Evolutionary conservation across 345 rosid genomes (phyloP), one percentile per base, ranked within the genome.

Genomic region (Clarkia xantiana): DNA sequence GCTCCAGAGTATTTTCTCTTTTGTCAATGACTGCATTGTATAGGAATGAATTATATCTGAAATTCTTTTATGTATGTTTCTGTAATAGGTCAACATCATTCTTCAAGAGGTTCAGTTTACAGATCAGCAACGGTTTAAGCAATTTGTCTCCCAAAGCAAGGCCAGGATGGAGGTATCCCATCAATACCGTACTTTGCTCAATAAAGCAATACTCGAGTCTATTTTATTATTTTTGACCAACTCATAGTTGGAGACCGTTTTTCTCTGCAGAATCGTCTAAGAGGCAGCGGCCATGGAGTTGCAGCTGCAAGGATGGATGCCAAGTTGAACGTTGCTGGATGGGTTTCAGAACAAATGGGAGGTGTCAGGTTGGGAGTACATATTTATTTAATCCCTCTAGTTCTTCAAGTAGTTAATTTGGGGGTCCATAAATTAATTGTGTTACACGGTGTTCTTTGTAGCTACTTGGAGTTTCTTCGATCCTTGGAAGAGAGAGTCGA

Each of bases 331-430:
- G 50, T 71, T 65, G 78, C 96, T 10, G 98, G 96, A 54, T 86
- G 94, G 96, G 69, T 91, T 55, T 86, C 98, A 62, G 98, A 91
- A 62, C 98, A 86, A 74, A 91, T 91, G 94, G 87, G 94, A 69
- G 96, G 98, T 70, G 60, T 84, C 67, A 86, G 98, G 98, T 91
- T 53, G 49, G 64, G 64, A 23, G 48, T 61, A n/a, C 57, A 14
- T 58, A 12, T 17, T 42, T 13, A 18, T 45, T 53, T n/a, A n/a
- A n/a, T 48, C 29, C 59, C 18, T 36, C 51, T 47, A 10, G 15
- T 46, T 40, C 45, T 18, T 23, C 39, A 48, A 48, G 53, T 34
- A 49, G 10, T 48, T 23, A 22, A 48, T 29, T 29, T 29, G 36
- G 9, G 36, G 36, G 8, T 29, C 36, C 4, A n/a, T 7, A 29